Conservation (phyloP, 2,329 filamentous ascomycete genomes). For the Colletotrichum lupini region DNA sequence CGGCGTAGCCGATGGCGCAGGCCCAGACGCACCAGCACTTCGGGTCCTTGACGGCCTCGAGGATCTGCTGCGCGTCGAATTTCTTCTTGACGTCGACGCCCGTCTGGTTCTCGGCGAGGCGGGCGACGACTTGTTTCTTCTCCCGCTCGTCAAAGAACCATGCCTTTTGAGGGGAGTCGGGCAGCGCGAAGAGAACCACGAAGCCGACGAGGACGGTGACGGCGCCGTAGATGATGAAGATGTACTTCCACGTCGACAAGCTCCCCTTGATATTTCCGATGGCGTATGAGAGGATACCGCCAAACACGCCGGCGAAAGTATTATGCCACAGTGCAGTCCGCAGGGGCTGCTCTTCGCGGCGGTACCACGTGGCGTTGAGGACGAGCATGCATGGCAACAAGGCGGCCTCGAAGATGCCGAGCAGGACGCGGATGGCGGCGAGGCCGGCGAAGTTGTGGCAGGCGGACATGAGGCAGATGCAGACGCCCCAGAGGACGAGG, state of each 20-base stretch:
- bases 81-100: conserved; percentile 75
- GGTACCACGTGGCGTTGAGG: conserved; percentile 60
- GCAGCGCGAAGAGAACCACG: conserved; percentile 68
- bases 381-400: conserved; percentile 59
- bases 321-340: conserved; percentile 74
- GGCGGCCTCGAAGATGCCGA: conserved; percentile 38
- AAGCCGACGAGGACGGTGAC: conserved; percentile 69
- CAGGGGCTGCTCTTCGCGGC: conserved; percentile 68
- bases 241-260: conserved; percentile 47
- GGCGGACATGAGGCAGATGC: conserved; percentile 47
- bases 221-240: conserved; percentile 72
- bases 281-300: conserved; percentile 62
- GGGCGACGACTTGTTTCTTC: conserved; percentile 73
- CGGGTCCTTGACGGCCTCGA: conserved; percentile 59
- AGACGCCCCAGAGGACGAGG: conserved; percentile 55
- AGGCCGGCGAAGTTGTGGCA: conserved; percentile 41
- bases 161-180: conserved; percentile 64
- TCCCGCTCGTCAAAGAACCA: conserved; percentile 73
- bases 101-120: conserved; percentile 79
- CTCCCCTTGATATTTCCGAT: conserved; percentile 43
- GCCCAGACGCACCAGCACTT: conserved; percentile 70
- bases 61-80: conserved; percentile 75
- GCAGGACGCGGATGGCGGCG: conserved; percentile 38
- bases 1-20: conserved; percentile 70
- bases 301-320: conserved; percentile 51